A percentile compares a stretch with the other conserved stretches of the same genome.
Conservation (phyloP, 2,329 filamentous ascomycete species). For the Aspergillus intermedius region DNA sequence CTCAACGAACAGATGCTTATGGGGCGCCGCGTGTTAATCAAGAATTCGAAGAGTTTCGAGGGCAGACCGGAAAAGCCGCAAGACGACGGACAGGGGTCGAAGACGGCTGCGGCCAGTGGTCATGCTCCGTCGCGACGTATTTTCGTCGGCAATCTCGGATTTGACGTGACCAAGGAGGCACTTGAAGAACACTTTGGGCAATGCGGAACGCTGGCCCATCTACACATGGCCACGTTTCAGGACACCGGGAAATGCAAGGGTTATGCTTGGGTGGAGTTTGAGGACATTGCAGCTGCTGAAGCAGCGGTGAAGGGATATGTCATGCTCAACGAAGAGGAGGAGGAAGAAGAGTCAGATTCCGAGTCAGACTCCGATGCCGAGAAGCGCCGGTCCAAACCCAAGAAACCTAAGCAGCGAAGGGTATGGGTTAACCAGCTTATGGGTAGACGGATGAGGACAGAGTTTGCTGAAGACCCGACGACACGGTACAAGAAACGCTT, state of each 20-base stretch:
- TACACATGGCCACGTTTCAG: constrained; percentile 90
- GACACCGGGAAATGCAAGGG: constrained; percentile 98
- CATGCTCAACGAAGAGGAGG: constrained; percentile 50
- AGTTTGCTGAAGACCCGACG: constrained; percentile 88
- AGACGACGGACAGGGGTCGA: constrained; percentile 26
- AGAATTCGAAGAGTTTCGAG: constrained; percentile 82
- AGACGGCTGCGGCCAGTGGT: constrained; percentile 27
- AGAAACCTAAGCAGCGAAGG: constrained; percentile 43
- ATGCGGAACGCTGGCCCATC: constrained; percentile 74
- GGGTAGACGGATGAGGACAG: constrained; percentile 75
- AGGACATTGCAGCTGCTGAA: constrained; percentile 66
- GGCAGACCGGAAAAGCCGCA: constrained; percentile 70
- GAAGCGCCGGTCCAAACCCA: constrained; percentile 25
- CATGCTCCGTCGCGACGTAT: constrained; percentile 71
- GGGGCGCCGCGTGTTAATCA: constrained; percentile 81
- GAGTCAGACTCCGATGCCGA: constrained; percentile 33
- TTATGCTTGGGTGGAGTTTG: constrained; percentile 91
- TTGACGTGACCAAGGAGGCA: constrained; percentile 73
- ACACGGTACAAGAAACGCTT: constrained; percentile 90
- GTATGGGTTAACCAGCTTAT: constrained; percentile 83
- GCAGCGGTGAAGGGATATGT: constrained; percentile 76
- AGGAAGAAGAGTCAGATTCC: constrained; percentile 41
- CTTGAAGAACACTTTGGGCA: constrained; percentile 73
- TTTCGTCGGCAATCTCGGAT: constrained; percentile 86
- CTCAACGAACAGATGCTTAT: constrained; percentile 76